Base-by-base conservation (phyloP, 805 yeast genomes). In the Maudiozyma pseudohumilis region DNA sequence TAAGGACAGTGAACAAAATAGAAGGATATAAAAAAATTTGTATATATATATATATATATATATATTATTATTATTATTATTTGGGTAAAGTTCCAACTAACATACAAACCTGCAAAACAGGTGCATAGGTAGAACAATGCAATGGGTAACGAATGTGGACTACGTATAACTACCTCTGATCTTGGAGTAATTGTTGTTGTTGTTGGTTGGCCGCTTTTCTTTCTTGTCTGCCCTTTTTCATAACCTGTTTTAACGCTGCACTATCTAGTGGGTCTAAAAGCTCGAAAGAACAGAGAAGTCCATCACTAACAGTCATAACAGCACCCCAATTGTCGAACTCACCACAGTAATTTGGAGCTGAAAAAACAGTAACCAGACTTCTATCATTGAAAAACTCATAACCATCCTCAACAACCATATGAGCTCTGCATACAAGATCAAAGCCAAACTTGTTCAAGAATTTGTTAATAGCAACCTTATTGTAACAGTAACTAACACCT, bases 271-370 rank as follows among this genome's bases (percentile, higher is more conserved):
- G 98, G 61, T 92, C 96, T 41, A 89, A 68, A 38, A 89, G 70
- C 60, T 89, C 98, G 61, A 89, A 89, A 44, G 92, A 80, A 61
- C 98, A 89, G 40, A 92, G 66, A 46, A 89, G 68, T 50, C 89
- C 96, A 45, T 89, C 96, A 45, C 85, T 75, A 12, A 89, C 97
- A 49, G 94, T 79, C 97, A 89, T 89, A 5, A 89, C 96, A 2
- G 98, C 98, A 18, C 95, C 96, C 95, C 95, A 86, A 52, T 86
- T 86, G 57, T 87, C 69, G 34, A 66, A 66, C 42, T 66, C 71
- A 29, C 71, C 63, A 46, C 65, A 65, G 29, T 65, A 83, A 53
- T 83, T 83, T 3, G 94, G 94, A 4, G 92, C 94, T 43, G 79
- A 73, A 50, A 83, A 83, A 1, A 83, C 77, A 0, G 94, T 83